phyloP scores from a whole-genome alignment of 768 basidiomycete species.

The Phanerochaete carnosa region DNA sequence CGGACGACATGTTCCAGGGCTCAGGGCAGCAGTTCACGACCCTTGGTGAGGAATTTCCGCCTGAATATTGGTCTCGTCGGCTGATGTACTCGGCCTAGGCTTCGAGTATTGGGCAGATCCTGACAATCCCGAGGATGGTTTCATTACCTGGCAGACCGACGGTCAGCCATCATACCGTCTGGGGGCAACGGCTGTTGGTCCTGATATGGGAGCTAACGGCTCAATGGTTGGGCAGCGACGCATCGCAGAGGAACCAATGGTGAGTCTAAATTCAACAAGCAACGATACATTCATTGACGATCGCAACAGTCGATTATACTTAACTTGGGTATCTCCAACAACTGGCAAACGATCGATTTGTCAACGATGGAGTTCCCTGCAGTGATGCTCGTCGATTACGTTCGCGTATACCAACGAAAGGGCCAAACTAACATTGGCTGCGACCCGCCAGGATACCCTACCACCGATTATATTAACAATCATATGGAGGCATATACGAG shows the following conservation, averaged over 20 bases:
- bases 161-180: slow-evolving; percentile 49
- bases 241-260: slow-evolving; percentile 53
- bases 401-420: slow-evolving; percentile 74
- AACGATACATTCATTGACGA: not conserved
- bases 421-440: slow-evolving; percentile 62
- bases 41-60: slow-evolving; percentile 36
- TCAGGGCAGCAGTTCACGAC: slow-evolving; percentile 48
- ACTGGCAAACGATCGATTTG: slow-evolving; percentile 63
- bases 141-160: slow-evolving; percentile 73
- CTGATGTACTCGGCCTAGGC: slow-evolving; percentile 32
- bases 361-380: slow-evolving; percentile 65
- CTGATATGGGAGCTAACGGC: slow-evolving; percentile 38
- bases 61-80: not conserved
- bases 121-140: slow-evolving; percentile 48
- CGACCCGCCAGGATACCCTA: slow-evolving; percentile 62
- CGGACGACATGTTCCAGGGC: slow-evolving; percentile 55
- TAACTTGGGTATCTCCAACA: slow-evolving; percentile 62
- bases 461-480: slow-evolving; percentile 53
- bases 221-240: slow-evolving; percentile 57
- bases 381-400: slow-evolving; percentile 72
- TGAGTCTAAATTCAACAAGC: slow-evolving; percentile 9
- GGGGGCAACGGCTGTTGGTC: slow-evolving; percentile 51
- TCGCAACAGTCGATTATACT: slow-evolving; percentile 45
- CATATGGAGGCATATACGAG: slow-evolving; percentile 59
- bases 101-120: slow-evolving; percentile 77